Base-by-base conservation (phyloP, 2,329 filamentous ascomycete species). In the Fusarium mangiferae region DNA sequence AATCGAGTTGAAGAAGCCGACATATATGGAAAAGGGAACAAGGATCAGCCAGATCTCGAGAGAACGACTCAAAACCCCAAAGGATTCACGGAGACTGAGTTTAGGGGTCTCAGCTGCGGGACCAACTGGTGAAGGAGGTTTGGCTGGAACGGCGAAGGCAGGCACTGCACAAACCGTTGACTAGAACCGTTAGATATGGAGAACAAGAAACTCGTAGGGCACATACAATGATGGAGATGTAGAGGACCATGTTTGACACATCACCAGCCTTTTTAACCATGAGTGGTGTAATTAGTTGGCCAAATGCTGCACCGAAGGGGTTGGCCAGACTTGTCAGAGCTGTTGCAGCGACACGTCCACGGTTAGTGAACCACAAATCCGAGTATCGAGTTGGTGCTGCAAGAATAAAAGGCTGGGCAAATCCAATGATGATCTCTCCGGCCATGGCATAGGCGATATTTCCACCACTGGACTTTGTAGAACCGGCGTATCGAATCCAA, bases 1-100 rank as follows among this genome's bases (percentile, higher is more conserved):
- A 75, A 95, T 86, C 75, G 93, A 93, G 87, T 98, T 98, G 90
- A 99, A 99, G 85, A 96, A 92, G 77, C 93, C 95, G 70, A 98
- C 94, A 82, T 95, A 98, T 77, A 95, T 83, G 73, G 89, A 85
- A 83, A 96, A 98, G n/a, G 95, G 92, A 68, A 95, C 78, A 70
- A 95, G 85, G 74, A 98, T 83, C 72, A 98, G 88, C 88, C 91
- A 97, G 82, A 97, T 92, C 80, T 96, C 92, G 24, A 89, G 85
- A 10, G 90, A 93, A 38, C 79, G 80, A 30, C 74, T 49, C 49
- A 95, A 82, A 24, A 89, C 87, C 13, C 84, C 79, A 30, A 89
- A 68, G 7, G 83, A 94, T 70, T 73, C 86, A 79, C 81, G 81
- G 24, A 92, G 81, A 14, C 82, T 78, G 36, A 87, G 82, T 78